Evolutionary conservation across 2,329 filamentous ascomycete genomes (phyloP), one percentile per base, ranked within the genome.

Genomic region (Fusarium sp.): DNA sequence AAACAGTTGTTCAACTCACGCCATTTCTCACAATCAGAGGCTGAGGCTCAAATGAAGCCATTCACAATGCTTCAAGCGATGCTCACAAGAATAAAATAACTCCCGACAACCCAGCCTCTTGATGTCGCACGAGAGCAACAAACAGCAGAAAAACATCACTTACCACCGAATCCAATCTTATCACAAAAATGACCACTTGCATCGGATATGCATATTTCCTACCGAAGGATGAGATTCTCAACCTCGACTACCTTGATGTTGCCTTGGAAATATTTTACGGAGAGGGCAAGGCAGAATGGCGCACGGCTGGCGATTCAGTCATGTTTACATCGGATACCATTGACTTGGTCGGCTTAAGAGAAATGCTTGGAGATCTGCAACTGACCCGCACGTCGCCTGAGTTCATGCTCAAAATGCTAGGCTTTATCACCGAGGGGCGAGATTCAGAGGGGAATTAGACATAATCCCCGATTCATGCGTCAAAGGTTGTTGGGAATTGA

Each of bases 81-180:
- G n/a, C n/a, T n/a, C n/a, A 35, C 33, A 9, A 3, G 9, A 16
- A 16, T 16, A 14, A 16, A 35, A 35, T 6, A 5, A 23, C 25
- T 2, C 4, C 15, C 11, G 1, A 6, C n/a, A 10, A 18, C 6
- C 14, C 4, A 11, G 1, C 5, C 29, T 37, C 10, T 12, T 19
- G 27, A 25, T 10, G 5, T 27, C 11, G 29, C n/a, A 49, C 46
- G 19, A 33, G 46, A 23, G 5, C 15, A 23, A n/a, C 27, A 12
- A 23, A 11, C 4, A 55, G 12, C 25, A 3, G 39, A 1, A 4
- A 15, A 31, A 21, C 3, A 2, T 5, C 5, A 10, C 1, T 25
- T 5, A n/a, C 15, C 4, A 2, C 9, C 15, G 3, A 5, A 10
- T 1, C 10, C 16, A 46, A 2, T 3, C 1, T 2, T 2, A 9